These are phyloP conservation scores for Cladophialophora psammophila DNA, from an alignment of 2,329 filamentous ascomycete genomes.

Conservation along the genomic window DNA sequence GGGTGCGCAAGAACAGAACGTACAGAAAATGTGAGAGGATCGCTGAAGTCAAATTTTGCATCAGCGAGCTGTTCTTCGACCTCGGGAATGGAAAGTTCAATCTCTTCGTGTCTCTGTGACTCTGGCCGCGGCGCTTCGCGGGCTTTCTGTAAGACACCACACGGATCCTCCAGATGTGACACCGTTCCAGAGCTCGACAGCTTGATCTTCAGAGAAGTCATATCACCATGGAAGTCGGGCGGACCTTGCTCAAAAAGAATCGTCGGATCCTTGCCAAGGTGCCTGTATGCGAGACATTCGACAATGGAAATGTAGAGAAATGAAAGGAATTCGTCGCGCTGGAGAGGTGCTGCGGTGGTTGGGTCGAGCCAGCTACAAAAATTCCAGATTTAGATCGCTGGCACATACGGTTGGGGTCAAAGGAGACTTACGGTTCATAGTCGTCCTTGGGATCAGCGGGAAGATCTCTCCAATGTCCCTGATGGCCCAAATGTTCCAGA, in stretches of 20 bases:
- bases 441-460: conserved; percentile 48
- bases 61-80: conserved; percentile 47
- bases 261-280: not conserved
- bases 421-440: conserved; percentile 51
- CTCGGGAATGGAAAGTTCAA: conserved; percentile 40
- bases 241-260: conserved; percentile 12
- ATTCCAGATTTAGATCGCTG: conserved; percentile 47
- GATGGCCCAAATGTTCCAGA: conserved; percentile 62
- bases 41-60: conserved; percentile 61
- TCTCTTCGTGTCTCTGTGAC: conserved; percentile 30
- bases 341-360: conserved; percentile 17
- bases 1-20: conserved; percentile 45
- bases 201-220: conserved; percentile 22
- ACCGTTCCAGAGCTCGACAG: conserved; percentile 20
- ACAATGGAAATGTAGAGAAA: conserved; percentile 29
- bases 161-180: conserved; percentile 24
- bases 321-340: conserved; percentile 41
- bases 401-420: conserved; percentile 39
- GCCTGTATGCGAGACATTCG: conserved; percentile 22
- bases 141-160: conserved; percentile 14
- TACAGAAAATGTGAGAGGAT: conserved; percentile 73
- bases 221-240: conserved; percentile 7
- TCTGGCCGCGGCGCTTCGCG: conserved; percentile 1
- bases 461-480: conserved; percentile 50
- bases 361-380: conserved; percentile 52